These are phyloP conservation scores for Mycosarcoma maydis DNA, from an alignment of 1,284 basidiomycete genomes.

Conservation along the genomic window DNA sequence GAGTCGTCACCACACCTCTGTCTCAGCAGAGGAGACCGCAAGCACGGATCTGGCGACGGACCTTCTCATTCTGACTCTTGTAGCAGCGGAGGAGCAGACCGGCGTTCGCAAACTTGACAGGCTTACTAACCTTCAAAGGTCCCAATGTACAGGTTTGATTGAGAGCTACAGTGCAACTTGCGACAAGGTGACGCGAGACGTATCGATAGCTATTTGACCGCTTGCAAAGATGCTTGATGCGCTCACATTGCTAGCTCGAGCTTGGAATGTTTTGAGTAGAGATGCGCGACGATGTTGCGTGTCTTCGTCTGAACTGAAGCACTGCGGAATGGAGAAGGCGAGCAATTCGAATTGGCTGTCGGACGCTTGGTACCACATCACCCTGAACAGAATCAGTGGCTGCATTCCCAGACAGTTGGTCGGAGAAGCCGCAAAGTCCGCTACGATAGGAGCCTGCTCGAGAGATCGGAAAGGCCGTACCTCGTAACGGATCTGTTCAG, in stretches of 20 bases:
- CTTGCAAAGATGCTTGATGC: neutral
- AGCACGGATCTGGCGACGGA: too few species aligned
- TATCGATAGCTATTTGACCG: conserved; percentile 5
- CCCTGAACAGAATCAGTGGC: conserved; percentile 11
- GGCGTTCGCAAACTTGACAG: too few species aligned
- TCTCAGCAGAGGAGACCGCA: too few species aligned
- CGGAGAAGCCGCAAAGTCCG: conserved; percentile 11
- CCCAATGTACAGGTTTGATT: too few species aligned
- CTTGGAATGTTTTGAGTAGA: conserved; percentile 4
- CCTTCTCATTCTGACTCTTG: too few species aligned
- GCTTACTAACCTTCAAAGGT: too few species aligned
- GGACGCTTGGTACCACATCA: conserved; percentile 1
- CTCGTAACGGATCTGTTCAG: neutral
- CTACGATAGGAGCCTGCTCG: neutral
- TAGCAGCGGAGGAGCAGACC: too few species aligned
- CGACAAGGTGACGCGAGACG: conserved; percentile 8
- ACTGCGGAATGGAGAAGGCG: conserved; percentile 24
- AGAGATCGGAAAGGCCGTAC: neutral
- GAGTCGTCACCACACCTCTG: too few species aligned
- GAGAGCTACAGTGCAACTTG: conserved; percentile 16
- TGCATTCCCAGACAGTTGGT: conserved; percentile 21
- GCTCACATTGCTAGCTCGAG: neutral
- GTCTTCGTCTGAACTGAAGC: neutral
- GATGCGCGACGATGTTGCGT: neutral
- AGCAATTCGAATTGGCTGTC: conserved; percentile 8